Base-by-base conservation (phyloP, 805 yeast genomes). In the Barnettozyma californica region DNA sequence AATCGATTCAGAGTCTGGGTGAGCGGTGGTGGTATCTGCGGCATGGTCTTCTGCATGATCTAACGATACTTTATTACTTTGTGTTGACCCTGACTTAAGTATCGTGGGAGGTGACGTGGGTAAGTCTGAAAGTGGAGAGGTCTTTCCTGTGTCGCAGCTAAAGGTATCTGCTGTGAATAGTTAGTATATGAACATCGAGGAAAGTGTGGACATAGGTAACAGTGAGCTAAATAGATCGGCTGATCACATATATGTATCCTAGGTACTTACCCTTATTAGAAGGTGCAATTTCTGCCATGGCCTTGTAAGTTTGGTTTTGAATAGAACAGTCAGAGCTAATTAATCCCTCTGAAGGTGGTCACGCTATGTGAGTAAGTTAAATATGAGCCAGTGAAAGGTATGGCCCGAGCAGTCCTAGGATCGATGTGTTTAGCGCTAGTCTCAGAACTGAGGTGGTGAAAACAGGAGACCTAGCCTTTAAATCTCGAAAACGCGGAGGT, bases 41-140 rank as follows among this genome's bases (percentile, higher is more conserved):
- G 16, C 14, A 11, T 29, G 33, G n/a, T 13, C 14, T n/a, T 5
- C 8, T 13, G 7, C 33, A 29, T n/a, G 33, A n/a, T 29, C 33
- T 29, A 4, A 13, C 6, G 11, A 4, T 8, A 14, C 33, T 13
- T 14, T 29, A 14, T 29, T 29, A 29, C 11, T 14, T 16, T 29
- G 33, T 11, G 33, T 19, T n/a, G 29, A 23, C 8, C 10, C 45
- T 45, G 55, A 41, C 33, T 53, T 49, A 43, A 45, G 44, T 23
- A 47, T 13, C 47, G 59, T 53, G 19, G 60, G 57, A 16, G 64
- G 56, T 4, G 64, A 57, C 10, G 61, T 56, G 47, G 57, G 50
- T 18, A 59, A 49, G 13, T 53, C 57, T n/a, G 64, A 58, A 16
- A 60, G 49, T 9, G 64, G 64, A 5, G 64, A 60, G 5, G 63